phyloP scores from a whole-genome alignment of 352 stramenopile species.

The Globisporangium paroecandrum region DNA sequence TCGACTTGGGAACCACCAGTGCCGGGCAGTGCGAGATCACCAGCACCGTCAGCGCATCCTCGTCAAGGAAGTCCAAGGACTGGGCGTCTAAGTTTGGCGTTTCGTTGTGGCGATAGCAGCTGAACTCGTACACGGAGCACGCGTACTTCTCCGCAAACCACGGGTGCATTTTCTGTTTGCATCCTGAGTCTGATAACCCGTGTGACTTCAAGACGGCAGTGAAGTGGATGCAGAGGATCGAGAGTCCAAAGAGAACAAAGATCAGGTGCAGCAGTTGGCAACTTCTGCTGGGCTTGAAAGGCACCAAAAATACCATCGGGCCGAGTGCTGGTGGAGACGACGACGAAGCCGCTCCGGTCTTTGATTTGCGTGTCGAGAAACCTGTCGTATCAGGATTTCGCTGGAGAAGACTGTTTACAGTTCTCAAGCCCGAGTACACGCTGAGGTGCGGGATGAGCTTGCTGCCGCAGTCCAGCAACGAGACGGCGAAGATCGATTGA shows the following conservation, averaged over 20 bases:
- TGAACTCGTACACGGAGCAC: constrained; percentile 23
- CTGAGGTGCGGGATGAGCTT: constrained; percentile 14
- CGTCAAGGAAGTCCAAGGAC: constrained; percentile 19
- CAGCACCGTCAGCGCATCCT: constrained; percentile 12
- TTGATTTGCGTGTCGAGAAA: not conserved
- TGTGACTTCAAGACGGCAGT: not conserved
- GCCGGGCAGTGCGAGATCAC: constrained; percentile 27
- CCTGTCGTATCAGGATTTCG: not conserved
- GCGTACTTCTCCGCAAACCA: constrained; percentile 36
- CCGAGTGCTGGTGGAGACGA: not conserved
- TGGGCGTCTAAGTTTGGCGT: not conserved
- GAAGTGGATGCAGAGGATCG: not conserved
- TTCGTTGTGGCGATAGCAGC: constrained; percentile 21
- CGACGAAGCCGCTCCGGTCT: not conserved
- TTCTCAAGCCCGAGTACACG: constrained; percentile 29
- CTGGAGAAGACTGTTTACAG: constrained; percentile 19
- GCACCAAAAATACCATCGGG: not conserved
- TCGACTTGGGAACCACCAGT: constrained; percentile 15
- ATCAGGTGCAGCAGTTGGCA: not conserved
- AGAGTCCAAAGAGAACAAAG: not conserved
- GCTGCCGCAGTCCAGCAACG: constrained; percentile 5
- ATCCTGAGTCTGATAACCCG: constrained; percentile 10
- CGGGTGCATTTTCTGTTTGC: constrained; percentile 28
- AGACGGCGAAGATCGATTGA: constrained; percentile 15
- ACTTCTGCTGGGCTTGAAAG: not conserved